Conservation (phyloP, 352 stramenopile species). For the Phytophthora tubulina region DNA sequence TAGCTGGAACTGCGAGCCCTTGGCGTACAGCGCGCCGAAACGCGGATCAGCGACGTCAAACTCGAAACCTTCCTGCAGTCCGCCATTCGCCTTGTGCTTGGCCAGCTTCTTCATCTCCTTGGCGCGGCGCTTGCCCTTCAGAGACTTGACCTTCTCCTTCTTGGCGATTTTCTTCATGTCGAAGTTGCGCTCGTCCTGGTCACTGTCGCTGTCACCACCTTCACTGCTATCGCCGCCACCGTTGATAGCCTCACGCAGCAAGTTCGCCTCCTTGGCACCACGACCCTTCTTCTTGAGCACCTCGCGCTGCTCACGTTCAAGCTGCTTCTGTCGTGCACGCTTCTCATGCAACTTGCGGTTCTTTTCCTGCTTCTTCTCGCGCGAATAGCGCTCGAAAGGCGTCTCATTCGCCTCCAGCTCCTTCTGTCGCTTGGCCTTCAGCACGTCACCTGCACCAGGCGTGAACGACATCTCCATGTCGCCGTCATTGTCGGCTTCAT, state of each 20-base stretch:
- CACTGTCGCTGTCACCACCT: slow-evolving; percentile 40
- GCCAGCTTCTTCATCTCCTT: slow-evolving; percentile 83
- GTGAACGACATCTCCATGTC: slow-evolving; percentile 91
- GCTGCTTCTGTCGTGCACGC: slow-evolving; percentile 64
- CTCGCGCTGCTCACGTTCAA: slow-evolving; percentile 70
- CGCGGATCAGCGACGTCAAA: slow-evolving; percentile 82
- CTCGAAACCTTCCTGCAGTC: slow-evolving; percentile 78
- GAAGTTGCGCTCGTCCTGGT: slow-evolving; percentile 76
- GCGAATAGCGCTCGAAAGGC: slow-evolving; percentile 84
- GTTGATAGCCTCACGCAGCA: slow-evolving; percentile 70
- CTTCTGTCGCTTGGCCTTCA: slow-evolving; percentile 80
- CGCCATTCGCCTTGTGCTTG: slow-evolving; percentile 52
- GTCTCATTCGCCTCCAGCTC: slow-evolving; percentile 85
- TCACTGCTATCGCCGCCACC: slow-evolving; percentile 48
- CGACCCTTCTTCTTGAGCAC: slow-evolving; percentile 73
- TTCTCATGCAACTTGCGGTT: slow-evolving; percentile 89
- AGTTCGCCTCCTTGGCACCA: slow-evolving; percentile 53
- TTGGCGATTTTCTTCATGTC: slow-evolving; percentile 88
- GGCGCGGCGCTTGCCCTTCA: slow-evolving; percentile 83
- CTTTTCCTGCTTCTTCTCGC: slow-evolving; percentile 89
- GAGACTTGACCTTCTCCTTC: slow-evolving; percentile 74
- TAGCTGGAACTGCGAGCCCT: slow-evolving; percentile 81
- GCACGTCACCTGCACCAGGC: slow-evolving; percentile 68
- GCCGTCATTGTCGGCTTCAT: slow-evolving; percentile 42
- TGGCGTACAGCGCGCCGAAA: slow-evolving; percentile 81